Base-by-base conservation (phyloP, 176 grass and related monocot species). In the Carex myosuroides region DNA sequence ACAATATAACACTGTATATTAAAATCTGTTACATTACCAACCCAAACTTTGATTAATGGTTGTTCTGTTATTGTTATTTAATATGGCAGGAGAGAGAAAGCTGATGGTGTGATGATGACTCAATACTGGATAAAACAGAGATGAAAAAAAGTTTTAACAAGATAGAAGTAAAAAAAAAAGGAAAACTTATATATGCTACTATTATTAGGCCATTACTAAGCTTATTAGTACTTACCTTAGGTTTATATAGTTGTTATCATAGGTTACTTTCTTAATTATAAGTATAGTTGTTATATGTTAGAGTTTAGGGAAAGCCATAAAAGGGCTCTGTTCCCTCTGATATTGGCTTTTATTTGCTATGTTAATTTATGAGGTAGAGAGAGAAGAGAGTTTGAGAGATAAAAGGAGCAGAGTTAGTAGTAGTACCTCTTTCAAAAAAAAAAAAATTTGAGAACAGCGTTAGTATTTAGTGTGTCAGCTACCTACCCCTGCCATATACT, bases 31-130 rank as follows among this genome's bases (percentile, higher is more conserved):
- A 5, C 68, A 59, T 67, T 29, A 64, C 50, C 50, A 85, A 68
- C 21, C 24, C 70, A 20, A 78, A 13, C 39, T 62, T 60, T 81
- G 80, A 83, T 83, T 92, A 85, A 91, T 86, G 82, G 21, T 57
- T 37, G 21, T 57, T 37, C 18, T 92, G 54, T 87, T 44, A 61
- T 86, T 90, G 71, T 39, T 64, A 69, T 66, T 87, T 20, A 74
- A 66, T 92, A 76, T 81, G 74, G 60, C 83, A 94, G 92, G 87
- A 84, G 73, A 57, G 73, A 57, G 73, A 61, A 57, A 78, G 73
- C 30, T 84, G 81, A 58, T 86, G 87, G 60, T 62, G 80, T 82
- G 81, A 82, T 80, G 70, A 83, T 86, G 85, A 79, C 80, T 80
- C 90, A 87, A 77, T 89, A 85, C 73, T 83, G 75, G 64, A 73